Evolutionary conservation across 352 stramenopile genomes (phyloP).

Genomic region (Globisporangium ultimum): DNA sequence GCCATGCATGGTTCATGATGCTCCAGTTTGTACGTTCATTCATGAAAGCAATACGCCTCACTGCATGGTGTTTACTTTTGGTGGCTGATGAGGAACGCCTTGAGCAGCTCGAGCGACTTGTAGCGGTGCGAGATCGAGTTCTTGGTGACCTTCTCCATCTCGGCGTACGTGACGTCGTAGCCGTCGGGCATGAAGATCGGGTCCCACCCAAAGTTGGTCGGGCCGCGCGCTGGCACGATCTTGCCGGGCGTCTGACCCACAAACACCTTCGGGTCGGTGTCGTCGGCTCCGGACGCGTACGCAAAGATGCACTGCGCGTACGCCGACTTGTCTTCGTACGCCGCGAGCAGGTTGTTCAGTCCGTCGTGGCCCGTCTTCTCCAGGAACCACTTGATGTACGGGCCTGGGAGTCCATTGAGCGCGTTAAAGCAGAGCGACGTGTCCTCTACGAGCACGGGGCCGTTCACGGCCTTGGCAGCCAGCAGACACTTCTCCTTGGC

Average conservation of each 20-base stretch:
- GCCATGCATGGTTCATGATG: background rate
- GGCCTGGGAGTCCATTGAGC: conserved; percentile 91
- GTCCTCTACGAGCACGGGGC: conserved; percentile 95
- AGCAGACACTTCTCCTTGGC: conserved; percentile 93
- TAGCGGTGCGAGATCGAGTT: conserved; percentile 91
- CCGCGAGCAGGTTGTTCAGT: conserved; percentile 93
- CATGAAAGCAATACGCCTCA: too few relatives aligned
- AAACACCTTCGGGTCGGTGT: conserved; percentile 89
- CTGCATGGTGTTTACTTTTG: background rate
- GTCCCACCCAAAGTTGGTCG: conserved; percentile 90
- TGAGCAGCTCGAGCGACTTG: conserved; percentile 75
- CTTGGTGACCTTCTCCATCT: conserved; percentile 89
- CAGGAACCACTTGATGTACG: conserved; percentile 99
- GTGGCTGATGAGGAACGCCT: conserved; percentile 23
- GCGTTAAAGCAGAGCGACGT: conserved; percentile 97
- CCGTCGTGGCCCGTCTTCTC: conserved; percentile 92
- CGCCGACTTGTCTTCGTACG: conserved; percentile 94
- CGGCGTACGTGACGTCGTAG: conserved; percentile 83
- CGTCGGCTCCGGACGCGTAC: conserved; percentile 63
- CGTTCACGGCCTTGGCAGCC: conserved; percentile 80
- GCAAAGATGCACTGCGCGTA: conserved; percentile 97
- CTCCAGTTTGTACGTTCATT: too few relatives aligned
- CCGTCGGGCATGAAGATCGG: conserved; percentile 87
- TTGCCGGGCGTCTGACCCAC: conserved; percentile 89
- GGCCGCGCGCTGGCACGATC: conserved; percentile 90